Evolutionary conservation across 2,329 filamentous ascomycete species (phyloP).

Genomic region (Proliferodiscus dingleyae): DNA sequence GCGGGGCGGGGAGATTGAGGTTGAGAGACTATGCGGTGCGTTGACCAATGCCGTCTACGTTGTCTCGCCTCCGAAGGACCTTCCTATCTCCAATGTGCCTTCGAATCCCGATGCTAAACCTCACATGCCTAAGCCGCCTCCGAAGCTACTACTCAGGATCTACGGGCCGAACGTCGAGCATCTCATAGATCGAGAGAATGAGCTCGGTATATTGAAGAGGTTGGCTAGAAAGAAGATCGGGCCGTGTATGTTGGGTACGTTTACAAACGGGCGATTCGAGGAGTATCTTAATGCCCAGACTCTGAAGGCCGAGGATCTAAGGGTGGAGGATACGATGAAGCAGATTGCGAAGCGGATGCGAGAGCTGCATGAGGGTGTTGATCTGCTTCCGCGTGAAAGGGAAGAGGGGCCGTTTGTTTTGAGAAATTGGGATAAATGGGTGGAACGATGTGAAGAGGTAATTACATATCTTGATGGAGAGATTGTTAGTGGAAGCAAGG

Average conservation of each 20-base stretch:
- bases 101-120: constrained; percentile 37
- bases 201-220: constrained; percentile 79
- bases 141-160: constrained; percentile 79
- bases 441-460: constrained; percentile 51
- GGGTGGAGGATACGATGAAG: constrained; percentile 75
- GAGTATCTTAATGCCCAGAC: constrained; percentile 85
- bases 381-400: constrained; percentile 73
- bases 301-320: constrained; percentile 70
- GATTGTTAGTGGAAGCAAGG: constrained; percentile 39
- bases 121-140: constrained; percentile 26
- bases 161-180: constrained; percentile 96
- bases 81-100: no score
- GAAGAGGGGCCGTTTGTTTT: constrained; percentile 78
- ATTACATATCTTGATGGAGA: constrained; percentile 52
- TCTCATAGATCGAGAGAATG: constrained; percentile 87
- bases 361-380: constrained; percentile 90
- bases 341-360: constrained; percentile 98
- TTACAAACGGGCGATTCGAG: constrained; percentile 92
- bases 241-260: constrained; percentile 83
- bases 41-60: constrained; percentile 97
- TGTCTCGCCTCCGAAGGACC: constrained; percentile 70
- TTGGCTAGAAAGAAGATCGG: constrained; percentile 91
- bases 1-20: constrained; percentile 60
- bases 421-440: constrained; percentile 79
- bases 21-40: constrained; percentile 80